Conservation (phyloP, 1,284 basidiomycete species). For the Puccinia novopanici region DNA sequence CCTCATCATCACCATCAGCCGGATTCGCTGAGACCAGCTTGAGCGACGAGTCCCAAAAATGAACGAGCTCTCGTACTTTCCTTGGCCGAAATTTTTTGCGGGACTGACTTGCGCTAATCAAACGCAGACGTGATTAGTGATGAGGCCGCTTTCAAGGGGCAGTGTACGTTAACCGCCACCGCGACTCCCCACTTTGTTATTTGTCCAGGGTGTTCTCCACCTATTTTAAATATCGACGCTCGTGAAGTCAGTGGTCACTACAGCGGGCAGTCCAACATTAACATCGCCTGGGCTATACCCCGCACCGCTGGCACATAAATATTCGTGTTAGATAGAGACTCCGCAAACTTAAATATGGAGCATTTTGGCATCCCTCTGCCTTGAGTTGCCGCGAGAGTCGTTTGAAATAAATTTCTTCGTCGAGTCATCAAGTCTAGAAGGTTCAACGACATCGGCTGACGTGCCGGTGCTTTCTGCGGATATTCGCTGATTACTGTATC, state of each 20-base stretch:
- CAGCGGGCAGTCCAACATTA: constrained; percentile 55
- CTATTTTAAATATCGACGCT: constrained; percentile 44
- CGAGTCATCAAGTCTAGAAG: background rate
- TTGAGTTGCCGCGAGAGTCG: background rate
- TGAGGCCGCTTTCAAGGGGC: background rate
- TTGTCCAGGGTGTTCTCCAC: constrained; percentile 13
- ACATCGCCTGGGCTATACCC: constrained; percentile 53
- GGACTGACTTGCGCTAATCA: too few species aligned
- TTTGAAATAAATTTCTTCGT: background rate
- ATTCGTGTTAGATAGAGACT: background rate
- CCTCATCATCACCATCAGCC: too few species aligned
- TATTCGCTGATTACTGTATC: too few species aligned
- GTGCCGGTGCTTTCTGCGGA: background rate
- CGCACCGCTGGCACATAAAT: background rate
- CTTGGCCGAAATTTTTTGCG: too few species aligned
- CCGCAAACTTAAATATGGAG: background rate
- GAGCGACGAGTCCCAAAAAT: too few species aligned
- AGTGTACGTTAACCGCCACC: background rate
- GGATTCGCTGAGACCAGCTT: too few species aligned
- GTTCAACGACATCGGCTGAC: constrained; percentile 21
- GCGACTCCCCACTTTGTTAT: background rate
- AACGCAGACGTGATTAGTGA: too few species aligned
- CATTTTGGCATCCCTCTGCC: background rate
- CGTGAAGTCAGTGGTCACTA: constrained; percentile 55
- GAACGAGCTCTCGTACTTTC: too few species aligned